These are phyloP conservation scores for Coemansia aciculifera DNA, from an alignment of 192 early-diverging fungal genomes.

Conservation along the genomic window DNA sequence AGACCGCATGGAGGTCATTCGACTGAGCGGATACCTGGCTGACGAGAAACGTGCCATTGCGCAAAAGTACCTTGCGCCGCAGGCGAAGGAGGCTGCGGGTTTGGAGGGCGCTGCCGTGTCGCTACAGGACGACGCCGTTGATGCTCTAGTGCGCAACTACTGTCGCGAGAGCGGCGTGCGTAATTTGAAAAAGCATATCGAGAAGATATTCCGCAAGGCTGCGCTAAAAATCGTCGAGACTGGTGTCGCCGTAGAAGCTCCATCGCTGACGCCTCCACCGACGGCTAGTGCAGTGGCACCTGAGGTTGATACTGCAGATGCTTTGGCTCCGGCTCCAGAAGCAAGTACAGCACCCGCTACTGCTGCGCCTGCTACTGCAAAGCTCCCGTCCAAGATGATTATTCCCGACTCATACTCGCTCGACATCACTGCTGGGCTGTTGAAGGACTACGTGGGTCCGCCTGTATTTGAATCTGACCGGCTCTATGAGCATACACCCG, in stretches of 20 bases:
- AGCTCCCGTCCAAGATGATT: constrained; percentile 27
- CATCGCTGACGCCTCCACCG: background rate
- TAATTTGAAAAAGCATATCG: constrained; percentile 98
- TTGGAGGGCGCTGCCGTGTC: constrained; percentile 71
- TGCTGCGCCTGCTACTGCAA: background rate
- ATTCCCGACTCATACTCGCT: constrained; percentile 61
- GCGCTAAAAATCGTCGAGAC: constrained; percentile 82
- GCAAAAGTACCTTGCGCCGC: constrained; percentile 85
- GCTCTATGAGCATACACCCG: constrained; percentile 86
- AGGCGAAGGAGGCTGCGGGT: constrained; percentile 79
- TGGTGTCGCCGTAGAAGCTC: constrained; percentile 38
- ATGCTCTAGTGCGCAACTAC: constrained; percentile 83
- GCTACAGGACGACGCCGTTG: constrained; percentile 75
- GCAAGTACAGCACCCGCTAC: background rate
- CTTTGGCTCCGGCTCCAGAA: background rate
- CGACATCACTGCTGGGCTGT: constrained; percentile 65
- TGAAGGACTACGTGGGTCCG: constrained; percentile 93
- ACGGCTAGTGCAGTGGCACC: background rate
- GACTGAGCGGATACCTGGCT: constrained; percentile 86
- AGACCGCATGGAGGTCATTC: constrained; percentile 99
- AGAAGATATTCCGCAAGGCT: constrained; percentile 97
- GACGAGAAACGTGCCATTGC: constrained; percentile 95
- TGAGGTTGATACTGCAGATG: constrained; percentile 1
- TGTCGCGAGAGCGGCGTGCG: constrained; percentile 97
- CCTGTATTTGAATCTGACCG: constrained; percentile 86